Evolutionary conservation across 2,329 filamentous ascomycete genomes (phyloP).

Genomic region (Beauveria sp.): DNA sequence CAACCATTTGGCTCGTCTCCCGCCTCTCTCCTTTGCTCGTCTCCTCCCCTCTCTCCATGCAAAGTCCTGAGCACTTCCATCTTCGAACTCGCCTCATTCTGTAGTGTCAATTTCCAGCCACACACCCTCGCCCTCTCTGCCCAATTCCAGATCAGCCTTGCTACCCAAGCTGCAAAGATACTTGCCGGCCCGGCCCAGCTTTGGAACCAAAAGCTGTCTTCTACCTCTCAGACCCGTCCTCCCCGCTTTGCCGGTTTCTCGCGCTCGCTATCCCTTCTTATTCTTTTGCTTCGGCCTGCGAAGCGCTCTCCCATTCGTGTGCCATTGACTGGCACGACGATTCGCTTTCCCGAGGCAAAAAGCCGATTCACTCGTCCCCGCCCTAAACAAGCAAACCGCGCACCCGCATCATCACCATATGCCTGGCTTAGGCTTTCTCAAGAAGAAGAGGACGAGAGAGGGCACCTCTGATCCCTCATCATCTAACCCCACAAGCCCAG

Average conservation of each 20-base stretch:
- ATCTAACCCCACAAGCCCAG: conserved; percentile 56
- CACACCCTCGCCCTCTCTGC: not conserved
- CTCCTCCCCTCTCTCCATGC: not conserved
- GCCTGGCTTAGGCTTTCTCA: conserved; percentile 93
- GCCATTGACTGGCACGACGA: conserved; percentile 5
- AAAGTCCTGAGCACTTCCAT: not conserved
- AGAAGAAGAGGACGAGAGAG: conserved; percentile 98
- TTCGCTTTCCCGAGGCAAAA: not conserved
- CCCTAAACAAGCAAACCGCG: not conserved
- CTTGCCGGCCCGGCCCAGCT: not conserved
- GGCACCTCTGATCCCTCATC: conserved; percentile 63
- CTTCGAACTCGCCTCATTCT: not conserved
- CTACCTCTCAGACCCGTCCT: not conserved
- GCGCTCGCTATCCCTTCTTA: conserved; percentile 11
- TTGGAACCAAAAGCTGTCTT: not conserved
- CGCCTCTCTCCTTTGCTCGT: not conserved
- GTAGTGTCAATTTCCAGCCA: not conserved
- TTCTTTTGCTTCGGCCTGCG: conserved; percentile 1
- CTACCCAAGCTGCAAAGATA: not conserved
- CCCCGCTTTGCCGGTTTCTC: conserved; percentile 5
- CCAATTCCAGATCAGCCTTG: not conserved
- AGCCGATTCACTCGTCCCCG: not conserved
- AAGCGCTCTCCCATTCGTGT: not conserved
- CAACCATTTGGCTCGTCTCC: not conserved
- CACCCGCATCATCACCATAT: conserved; percentile 40